These are phyloP conservation scores for Fraxinus ornus DNA, from an alignment of 305 asterid genomes.

Conservation along the genomic window DNA sequence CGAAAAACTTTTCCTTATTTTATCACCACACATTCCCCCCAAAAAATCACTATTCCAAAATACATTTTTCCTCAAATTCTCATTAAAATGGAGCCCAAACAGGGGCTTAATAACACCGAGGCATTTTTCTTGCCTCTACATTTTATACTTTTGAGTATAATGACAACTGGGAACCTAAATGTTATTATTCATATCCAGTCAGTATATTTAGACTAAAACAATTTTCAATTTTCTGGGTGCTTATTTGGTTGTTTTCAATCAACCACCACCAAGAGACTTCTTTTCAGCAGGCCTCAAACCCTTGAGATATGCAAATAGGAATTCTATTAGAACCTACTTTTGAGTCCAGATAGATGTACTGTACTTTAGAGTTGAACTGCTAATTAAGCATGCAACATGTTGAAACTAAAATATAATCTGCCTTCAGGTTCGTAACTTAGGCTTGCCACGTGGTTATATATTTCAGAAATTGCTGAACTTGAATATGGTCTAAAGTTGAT, in stretches of 20 bases:
- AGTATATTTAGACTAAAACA: not conserved
- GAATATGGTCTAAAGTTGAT: conserved; percentile 13
- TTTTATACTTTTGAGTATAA: not conserved
- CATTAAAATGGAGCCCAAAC: too few species aligned
- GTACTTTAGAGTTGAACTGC: not conserved
- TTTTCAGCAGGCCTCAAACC: not conserved
- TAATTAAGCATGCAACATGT: not conserved
- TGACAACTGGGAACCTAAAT: not conserved
- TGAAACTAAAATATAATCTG: not conserved
- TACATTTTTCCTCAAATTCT: too few species aligned
- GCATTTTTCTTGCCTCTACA: not conserved
- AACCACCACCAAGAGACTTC: not conserved
- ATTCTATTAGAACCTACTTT: not conserved
- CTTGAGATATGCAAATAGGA: not conserved
- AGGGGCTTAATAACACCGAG: not conserved
- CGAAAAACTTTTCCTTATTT: too few species aligned
- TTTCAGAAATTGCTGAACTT: not conserved
- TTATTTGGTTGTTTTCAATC: not conserved
- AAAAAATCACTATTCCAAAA: too few species aligned
- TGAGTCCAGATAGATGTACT: not conserved
- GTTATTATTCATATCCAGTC: not conserved
- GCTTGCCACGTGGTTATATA: not conserved
- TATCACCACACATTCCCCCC: too few species aligned
- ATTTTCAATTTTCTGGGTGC: not conserved
- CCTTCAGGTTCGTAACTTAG: not conserved